A percentile compares a stretch with the other conserved stretches of the same genome.
Evolutionary conservation across 176 grass and related monocot species (phyloP).

Genomic region (Hyparrhenia diplandra): DNA sequence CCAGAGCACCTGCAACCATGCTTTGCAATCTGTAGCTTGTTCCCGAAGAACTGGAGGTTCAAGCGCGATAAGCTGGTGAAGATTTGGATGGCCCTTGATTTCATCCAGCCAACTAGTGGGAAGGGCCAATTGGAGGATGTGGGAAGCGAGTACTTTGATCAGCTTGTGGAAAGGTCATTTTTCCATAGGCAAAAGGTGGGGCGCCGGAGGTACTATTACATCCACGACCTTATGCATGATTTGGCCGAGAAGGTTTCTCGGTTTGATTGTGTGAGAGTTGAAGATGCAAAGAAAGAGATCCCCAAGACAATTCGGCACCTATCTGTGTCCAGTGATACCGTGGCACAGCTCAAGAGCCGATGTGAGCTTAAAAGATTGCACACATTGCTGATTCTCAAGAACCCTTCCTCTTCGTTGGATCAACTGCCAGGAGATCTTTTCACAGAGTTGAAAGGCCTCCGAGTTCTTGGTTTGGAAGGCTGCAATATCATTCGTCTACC

Average conservation of each 20-base stretch:
- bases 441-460: conserved; percentile 25
- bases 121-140: conserved; percentile 4
- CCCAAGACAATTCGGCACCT: conserved; percentile 28
- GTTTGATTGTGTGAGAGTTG: conserved; percentile 29
- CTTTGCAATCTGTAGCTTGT: no score
- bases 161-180: conserved; percentile 30
- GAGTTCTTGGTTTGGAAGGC: conserved; percentile 43
- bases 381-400: conserved; percentile 33
- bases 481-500: conserved; percentile 5
- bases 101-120: not conserved
- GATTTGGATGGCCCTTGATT: no score
- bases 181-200: conserved; percentile 24
- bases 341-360: not conserved
- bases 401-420: conserved; percentile 14
- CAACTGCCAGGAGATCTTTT: conserved; percentile 30
- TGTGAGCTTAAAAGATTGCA: conserved; percentile 21
- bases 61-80: no score
- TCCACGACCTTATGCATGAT: conserved; percentile 54
- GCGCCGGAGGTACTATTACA: conserved; percentile 34
- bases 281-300: conserved; percentile 2
- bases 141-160: conserved; percentile 31
- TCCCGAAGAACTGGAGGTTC: no score
- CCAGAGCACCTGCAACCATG: no score
- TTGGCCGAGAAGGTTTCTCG: conserved; percentile 24
- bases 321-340: conserved; percentile 14